Conservation (phyloP, 257 asterid species). For the Anisodus tanguticus region DNA sequence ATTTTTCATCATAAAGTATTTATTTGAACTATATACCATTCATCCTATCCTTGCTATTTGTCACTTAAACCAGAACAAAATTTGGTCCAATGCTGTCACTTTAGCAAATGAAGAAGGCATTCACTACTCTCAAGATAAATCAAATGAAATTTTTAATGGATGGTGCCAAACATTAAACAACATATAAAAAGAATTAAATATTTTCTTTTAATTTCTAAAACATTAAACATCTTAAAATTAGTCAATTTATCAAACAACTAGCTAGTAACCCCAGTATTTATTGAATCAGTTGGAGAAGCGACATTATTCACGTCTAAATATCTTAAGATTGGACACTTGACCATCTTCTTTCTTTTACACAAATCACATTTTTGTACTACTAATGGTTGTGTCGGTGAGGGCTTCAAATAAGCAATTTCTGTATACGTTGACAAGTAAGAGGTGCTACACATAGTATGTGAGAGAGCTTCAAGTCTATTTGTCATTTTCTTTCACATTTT, state of each 20-base stretch:
- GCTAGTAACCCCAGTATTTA: not conserved
- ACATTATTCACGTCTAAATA: not conserved
- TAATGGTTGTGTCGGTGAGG: slow-evolving; percentile 4
- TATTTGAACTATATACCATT: not conserved
- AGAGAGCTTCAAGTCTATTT: not conserved
- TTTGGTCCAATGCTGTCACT: not conserved
- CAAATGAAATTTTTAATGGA: not conserved
- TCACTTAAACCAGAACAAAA: not conserved
- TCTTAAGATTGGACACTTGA: not conserved
- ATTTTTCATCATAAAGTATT: not conserved
- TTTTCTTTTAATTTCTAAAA: not conserved
- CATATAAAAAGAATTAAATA: not conserved
- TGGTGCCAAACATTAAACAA: not conserved
- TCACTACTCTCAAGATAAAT: not conserved
- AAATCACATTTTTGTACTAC: not conserved
- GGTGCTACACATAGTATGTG: not conserved
- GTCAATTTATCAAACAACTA: not conserved
- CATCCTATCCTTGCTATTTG: not conserved
- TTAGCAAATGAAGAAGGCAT: not conserved
- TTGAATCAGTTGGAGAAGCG: not conserved
- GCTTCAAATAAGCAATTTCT: not conserved
- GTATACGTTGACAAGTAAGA: not conserved
- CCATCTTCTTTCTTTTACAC: slow-evolving; percentile 19
- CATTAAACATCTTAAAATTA: not conserved
- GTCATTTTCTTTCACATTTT: not conserved